Conservation (phyloP, 208 protist genomes). For the Crithidia thermophila region DNA sequence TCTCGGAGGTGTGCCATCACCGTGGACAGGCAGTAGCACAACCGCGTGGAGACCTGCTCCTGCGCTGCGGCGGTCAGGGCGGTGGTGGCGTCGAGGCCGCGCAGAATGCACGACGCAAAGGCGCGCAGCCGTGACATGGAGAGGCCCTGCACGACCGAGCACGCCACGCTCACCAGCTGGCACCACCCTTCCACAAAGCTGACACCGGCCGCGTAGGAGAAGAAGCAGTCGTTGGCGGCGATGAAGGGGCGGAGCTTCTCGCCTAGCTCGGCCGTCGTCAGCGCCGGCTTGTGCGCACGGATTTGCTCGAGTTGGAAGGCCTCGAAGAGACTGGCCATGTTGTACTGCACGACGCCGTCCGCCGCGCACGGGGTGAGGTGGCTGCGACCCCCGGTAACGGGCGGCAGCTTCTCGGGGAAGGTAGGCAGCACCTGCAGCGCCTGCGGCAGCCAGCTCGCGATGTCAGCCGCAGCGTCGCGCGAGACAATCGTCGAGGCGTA, state of each 20-base stretch:
- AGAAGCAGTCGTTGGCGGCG: conserved; percentile 78
- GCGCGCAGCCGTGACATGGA: conserved; percentile 42
- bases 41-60: conserved; percentile 63
- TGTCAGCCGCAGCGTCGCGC: conserved; percentile 33
- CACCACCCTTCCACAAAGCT: conserved; percentile 86
- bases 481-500: conserved; percentile 16
- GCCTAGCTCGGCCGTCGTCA: conserved; percentile 42
- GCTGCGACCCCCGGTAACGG: conserved; percentile 37
- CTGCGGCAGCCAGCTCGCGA: conserved; percentile 68
- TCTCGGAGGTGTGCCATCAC: conserved; percentile 56
- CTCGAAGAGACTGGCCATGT: conserved; percentile 59
- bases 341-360: conserved; percentile 76
- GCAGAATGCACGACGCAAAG: conserved; percentile 53
- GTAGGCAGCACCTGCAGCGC: conserved; percentile 52
- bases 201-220: conserved; percentile 61
- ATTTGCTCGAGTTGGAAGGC: conserved; percentile 54
- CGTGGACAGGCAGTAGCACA: conserved; percentile 70
- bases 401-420: conserved; percentile 51
- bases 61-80: conserved; percentile 74
- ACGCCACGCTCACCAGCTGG: conserved; percentile 52
- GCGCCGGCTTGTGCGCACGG: conserved; percentile 31
- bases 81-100: conserved; percentile 47
- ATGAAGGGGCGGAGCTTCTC: conserved; percentile 64
- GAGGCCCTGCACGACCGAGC: conserved; percentile 47
- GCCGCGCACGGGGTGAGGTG: conserved; percentile 53